Evolutionary conservation across 495 filamentous ascomycete species (phyloP).

Genomic region (Penicillium lividum): DNA sequence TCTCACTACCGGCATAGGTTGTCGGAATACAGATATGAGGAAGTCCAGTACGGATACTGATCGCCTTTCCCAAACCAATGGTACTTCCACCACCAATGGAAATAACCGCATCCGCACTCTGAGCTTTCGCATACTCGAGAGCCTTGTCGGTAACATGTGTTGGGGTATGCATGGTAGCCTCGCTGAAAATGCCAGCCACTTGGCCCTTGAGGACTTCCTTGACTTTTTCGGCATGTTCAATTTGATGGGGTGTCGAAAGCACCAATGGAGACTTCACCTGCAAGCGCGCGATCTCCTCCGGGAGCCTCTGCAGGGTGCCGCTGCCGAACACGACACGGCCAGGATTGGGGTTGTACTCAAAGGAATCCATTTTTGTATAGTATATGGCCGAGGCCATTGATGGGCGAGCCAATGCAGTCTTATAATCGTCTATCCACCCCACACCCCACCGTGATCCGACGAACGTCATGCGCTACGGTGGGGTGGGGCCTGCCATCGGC

Average conservation of each 20-base stretch:
- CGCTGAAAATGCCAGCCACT: slow-evolving; percentile 58
- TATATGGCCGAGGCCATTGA: not conserved
- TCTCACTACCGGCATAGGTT: slow-evolving; percentile 70
- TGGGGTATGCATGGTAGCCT: slow-evolving; percentile 71
- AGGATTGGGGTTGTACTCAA: slow-evolving; percentile 62
- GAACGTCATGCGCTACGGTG: slow-evolving; percentile 31
- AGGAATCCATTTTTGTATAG: slow-evolving; percentile 49
- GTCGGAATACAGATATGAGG: slow-evolving; percentile 68
- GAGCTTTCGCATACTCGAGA: slow-evolving; percentile 49
- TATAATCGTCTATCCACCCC: slow-evolving; percentile 31
- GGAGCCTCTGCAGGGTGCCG: slow-evolving; percentile 60
- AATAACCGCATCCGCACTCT: slow-evolving; percentile 54
- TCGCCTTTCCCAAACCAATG: slow-evolving; percentile 66
- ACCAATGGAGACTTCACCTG: slow-evolving; percentile 57
- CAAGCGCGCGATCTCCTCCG: slow-evolving; percentile 57
- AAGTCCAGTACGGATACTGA: slow-evolving; percentile 63
- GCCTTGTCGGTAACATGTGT: slow-evolving; percentile 63
- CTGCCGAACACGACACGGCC: slow-evolving; percentile 64
- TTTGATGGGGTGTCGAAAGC: slow-evolving; percentile 60
- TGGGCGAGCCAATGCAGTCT: slow-evolving; percentile 17
- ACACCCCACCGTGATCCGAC: slow-evolving; percentile 31
- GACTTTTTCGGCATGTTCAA: slow-evolving; percentile 51
- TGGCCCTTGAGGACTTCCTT: slow-evolving; percentile 50
- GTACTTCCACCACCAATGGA: slow-evolving; percentile 68
- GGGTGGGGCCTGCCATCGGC: slow-evolving; percentile 30